Evolutionary conservation across 169 alveolate species (phyloP).

Genomic region (Plasmodium berghei): DNA sequence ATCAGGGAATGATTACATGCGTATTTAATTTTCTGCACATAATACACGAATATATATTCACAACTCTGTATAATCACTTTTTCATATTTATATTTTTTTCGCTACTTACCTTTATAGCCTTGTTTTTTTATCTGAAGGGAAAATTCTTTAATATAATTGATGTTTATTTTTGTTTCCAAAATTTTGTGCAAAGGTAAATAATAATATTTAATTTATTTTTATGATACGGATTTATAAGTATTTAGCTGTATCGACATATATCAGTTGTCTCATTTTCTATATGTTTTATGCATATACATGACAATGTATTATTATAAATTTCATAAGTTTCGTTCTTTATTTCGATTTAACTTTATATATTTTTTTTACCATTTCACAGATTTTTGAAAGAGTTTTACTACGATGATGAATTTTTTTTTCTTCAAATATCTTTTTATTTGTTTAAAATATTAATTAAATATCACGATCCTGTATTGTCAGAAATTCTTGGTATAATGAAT

Average conservation of each 20-base stretch:
- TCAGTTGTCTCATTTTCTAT: too few species aligned
- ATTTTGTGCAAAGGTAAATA: conserved; percentile 73
- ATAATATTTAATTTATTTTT: neutral
- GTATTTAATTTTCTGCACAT: neutral
- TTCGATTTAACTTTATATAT: too few species aligned
- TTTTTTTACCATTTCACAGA: conserved; percentile 14
- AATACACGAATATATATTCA: neutral
- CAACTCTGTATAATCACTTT: neutral
- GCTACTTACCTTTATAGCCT: conserved; percentile 61
- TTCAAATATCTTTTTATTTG: conserved; percentile 81
- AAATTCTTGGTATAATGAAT: conserved; percentile 68
- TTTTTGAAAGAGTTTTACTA: conserved; percentile 79
- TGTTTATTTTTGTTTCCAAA: conserved; percentile 77
- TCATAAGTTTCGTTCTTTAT: too few species aligned
- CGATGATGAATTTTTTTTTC: conserved; percentile 80
- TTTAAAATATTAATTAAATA: conserved; percentile 80
- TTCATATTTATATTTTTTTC: conserved; percentile 1
- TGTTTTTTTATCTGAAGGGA: conserved; percentile 78
- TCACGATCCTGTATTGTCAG: conserved; percentile 83
- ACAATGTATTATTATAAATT: neutral
- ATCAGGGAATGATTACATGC: too few species aligned
- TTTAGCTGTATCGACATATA: neutral
- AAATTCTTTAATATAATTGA: conserved; percentile 72
- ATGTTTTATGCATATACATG: neutral
- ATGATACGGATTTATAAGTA: neutral